phyloP scores from a whole-genome alignment of 768 basidiomycete genomes.

The Tubosaeta sp. region DNA sequence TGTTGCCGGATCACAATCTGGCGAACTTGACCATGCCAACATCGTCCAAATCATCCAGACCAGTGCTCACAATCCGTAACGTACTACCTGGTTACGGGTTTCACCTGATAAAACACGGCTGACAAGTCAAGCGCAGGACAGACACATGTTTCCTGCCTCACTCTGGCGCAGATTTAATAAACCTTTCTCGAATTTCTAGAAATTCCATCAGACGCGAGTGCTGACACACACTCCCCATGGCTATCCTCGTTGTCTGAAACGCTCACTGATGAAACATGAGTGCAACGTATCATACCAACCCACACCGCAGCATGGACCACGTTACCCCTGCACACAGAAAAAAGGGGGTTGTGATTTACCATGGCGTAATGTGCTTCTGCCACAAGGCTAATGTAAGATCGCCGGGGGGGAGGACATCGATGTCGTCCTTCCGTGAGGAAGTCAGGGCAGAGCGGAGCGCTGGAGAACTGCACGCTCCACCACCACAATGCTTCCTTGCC shows the following conservation, averaged over 20 bases:
- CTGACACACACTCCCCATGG: neutral
- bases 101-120: conserved; percentile 1
- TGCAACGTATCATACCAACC: neutral
- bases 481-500: neutral
- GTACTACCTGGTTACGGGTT: neutral
- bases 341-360: conserved; percentile 6
- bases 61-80: neutral
- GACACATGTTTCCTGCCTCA: neutral
- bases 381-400: conserved; percentile 14
- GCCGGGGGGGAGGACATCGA: neutral
- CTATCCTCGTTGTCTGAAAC: neutral
- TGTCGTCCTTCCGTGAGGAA: neutral
- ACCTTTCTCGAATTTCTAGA: neutral
- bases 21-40: neutral
- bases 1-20: neutral
- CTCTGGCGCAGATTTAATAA: neutral
- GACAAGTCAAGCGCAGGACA: neutral
- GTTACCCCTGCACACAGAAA: neutral
- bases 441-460: conserved; percentile 14
- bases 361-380: conserved; percentile 7
- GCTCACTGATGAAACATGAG: neutral
- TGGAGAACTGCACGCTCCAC: neutral
- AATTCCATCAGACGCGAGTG: neutral
- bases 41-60: neutral
- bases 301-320: neutral